Evolutionary conservation across 306 rosid genomes (phyloP), one percentile per base, ranked within the genome.

Genomic region (Albizia julibrissin): DNA sequence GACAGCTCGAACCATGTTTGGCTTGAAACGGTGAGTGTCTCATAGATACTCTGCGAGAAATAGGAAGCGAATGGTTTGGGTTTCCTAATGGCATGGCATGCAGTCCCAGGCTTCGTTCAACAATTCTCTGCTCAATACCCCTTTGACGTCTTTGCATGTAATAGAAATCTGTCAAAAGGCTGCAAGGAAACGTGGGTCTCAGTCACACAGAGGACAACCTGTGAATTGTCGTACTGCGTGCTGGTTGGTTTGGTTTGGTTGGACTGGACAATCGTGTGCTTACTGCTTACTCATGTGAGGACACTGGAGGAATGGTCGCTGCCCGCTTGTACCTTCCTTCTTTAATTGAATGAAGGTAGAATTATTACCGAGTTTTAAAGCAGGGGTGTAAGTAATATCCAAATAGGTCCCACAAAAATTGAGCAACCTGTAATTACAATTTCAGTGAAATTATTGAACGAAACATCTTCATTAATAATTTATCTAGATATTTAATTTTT

Each of bases 241-340:
- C 29, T 79, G 27, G 62, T 72, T 79, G 39, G 62, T 72, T 70
- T 64, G 79, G 54, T 40, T 64, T 79, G 27, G 62, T 72, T 79
- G 39, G 62, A 64, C 61, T 64, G 43, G 83, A 78, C 52, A 72
- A 61, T 34, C 77, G 19, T 22, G 10, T 64, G 69, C 69, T 64
- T 29, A 29, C 69, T 6, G 69, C 69, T 62, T 62, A 27, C 69
- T 62, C 69, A 13, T 62, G 40, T 31, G 18, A 26, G 80, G n/a
- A 56, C 73, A 79, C 44, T 34, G 56, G 59, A 27, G 52, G 27
- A 49, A 73, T 39, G 19, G 34, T 76, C 61, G 37, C 80, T 74
- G 37, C 40, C n/a, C 37, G 69, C n/a, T 29, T 5, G 68, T 50
- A 39, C 46, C 33, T 39, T 24, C 46, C 11, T 9, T 43, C 58